These are phyloP conservation scores for Syzygium aromaticum DNA, from an alignment of 345 rosid species.

Conservation along the genomic window DNA sequence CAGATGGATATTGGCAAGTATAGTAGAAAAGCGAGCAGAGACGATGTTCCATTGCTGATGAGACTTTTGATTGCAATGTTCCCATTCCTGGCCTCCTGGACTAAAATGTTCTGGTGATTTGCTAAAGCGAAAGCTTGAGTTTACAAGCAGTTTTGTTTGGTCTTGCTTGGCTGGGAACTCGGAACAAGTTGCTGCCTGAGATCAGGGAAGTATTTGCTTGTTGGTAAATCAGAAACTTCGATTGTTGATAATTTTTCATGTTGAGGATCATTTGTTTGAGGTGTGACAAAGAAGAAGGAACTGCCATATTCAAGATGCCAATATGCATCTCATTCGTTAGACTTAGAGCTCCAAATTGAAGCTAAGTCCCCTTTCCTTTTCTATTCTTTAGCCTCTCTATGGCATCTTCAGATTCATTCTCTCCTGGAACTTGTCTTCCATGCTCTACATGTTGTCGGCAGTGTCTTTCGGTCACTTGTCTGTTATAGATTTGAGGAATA, in stretches of 20 bases:
- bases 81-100: conserved; percentile 48
- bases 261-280: not conserved
- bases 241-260: not conserved
- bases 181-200: not conserved
- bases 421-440: not conserved
- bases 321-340: not conserved
- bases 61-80: conserved; percentile 50
- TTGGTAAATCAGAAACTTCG: not conserved
- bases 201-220: not conserved
- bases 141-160: not conserved
- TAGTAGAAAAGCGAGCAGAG: conserved; percentile 14
- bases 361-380: not conserved
- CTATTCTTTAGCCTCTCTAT: not conserved
- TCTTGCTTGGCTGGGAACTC: not conserved
- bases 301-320: not conserved
- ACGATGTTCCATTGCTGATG: conserved; percentile 32
- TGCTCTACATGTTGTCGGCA: not conserved
- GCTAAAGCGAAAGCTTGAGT: not conserved
- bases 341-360: not conserved
- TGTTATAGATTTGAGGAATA: not conserved
- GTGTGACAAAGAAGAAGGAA: not conserved
- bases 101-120: conserved; percentile 30
- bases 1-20: conserved; percentile 10
- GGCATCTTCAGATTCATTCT: not conserved
- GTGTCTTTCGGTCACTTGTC: not conserved